Base-by-base conservation (phyloP, 352 stramenopile species). In the Pythium chondricola region DNA sequence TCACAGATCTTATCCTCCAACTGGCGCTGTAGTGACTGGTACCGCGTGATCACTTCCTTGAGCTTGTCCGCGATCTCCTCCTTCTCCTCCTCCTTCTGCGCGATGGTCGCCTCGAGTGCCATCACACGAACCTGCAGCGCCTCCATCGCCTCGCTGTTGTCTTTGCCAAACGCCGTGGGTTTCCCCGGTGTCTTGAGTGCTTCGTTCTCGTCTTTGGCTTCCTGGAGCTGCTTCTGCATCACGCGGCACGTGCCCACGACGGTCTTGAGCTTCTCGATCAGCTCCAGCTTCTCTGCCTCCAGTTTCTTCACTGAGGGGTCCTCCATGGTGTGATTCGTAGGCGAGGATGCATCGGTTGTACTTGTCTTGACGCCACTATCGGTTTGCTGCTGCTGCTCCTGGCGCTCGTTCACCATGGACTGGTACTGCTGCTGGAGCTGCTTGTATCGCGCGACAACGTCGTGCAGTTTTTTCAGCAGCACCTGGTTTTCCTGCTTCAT, bases 241-340 rank as follows among this genome's bases (percentile, higher is more conserved):
- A 68, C 62, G 42, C 75, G 77, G 29, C 71, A 85, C 24, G 69
- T 85, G 32, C 54, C 68, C n/a, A 87, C 68, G 36, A 85, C 75
- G 21, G 71, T 61, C 64, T 85, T 85, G 47, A 88, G 71, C 56
- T 90, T 88, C 50, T 76, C 71, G 18, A 90, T 79, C 33, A 91
- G 71, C 61, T 87, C 74, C 22, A 69, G 64, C 53, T 88, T 88
- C 46, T 86, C 72, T 8, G 55, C 58, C 38, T 86, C 77, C 9
- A 88, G 65, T 53, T 67, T 70, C 40, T 76, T 63, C 42, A 73
- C 62, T 0, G 58, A 59, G 13, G 46, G 40, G 22, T 74, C 58
- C 9, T 69, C 53, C 0, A 35, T 32, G 20, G 38, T 35, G 43
- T 52, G 48, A 37, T 53, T 58, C n/a, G 54, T 56, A 6, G 46